Evolutionary conservation across 805 yeast genomes (phyloP).

Genomic region (Spathaspora girioi): DNA sequence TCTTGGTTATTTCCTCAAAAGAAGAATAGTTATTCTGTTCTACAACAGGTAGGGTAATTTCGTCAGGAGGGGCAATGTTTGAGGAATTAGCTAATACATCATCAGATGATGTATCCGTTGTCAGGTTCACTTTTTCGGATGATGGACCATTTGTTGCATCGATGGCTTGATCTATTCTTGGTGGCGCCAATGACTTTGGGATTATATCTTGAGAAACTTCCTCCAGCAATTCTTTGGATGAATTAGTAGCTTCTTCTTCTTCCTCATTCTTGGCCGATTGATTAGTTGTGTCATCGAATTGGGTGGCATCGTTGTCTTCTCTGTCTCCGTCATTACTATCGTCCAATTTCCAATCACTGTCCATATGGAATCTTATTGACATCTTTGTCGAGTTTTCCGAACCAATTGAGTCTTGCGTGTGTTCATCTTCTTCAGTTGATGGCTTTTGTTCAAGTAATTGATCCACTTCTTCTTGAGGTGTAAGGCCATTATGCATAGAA

Average conservation of each 20-base stretch:
- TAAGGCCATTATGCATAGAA: slow-evolving; percentile 4
- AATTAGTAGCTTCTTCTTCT: neutral
- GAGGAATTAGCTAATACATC: slow-evolving; percentile 43
- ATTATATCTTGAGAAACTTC: slow-evolving; percentile 12
- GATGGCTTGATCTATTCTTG: slow-evolving; percentile 8
- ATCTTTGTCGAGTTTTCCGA: slow-evolving; percentile 13
- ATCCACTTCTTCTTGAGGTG: slow-evolving; percentile 9
- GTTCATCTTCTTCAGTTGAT: neutral
- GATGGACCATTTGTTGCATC: neutral
- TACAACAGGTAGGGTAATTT: slow-evolving; percentile 34
- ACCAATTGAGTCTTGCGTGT: slow-evolving; percentile 2
- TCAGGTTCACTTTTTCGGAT: neutral
- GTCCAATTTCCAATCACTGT: slow-evolving; percentile 35
- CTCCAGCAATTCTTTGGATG: slow-evolving; percentile 5
- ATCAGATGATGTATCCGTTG: slow-evolving; percentile 8
- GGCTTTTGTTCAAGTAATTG: neutral
- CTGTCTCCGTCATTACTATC: slow-evolving; percentile 37
- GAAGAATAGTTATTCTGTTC: slow-evolving; percentile 40
- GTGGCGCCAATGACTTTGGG: slow-evolving; percentile 16
- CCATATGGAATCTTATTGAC: slow-evolving; percentile 29
- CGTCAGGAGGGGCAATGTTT: slow-evolving; percentile 32
- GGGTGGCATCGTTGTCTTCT: slow-evolving; percentile 30
- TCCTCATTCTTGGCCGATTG: neutral
- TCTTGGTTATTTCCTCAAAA: slow-evolving; percentile 36
- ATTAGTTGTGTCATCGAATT: slow-evolving; percentile 6